These are phyloP conservation scores for Ascochyta koolunga DNA, from an alignment of 2,329 filamentous ascomycete species.

Conservation along the genomic window DNA sequence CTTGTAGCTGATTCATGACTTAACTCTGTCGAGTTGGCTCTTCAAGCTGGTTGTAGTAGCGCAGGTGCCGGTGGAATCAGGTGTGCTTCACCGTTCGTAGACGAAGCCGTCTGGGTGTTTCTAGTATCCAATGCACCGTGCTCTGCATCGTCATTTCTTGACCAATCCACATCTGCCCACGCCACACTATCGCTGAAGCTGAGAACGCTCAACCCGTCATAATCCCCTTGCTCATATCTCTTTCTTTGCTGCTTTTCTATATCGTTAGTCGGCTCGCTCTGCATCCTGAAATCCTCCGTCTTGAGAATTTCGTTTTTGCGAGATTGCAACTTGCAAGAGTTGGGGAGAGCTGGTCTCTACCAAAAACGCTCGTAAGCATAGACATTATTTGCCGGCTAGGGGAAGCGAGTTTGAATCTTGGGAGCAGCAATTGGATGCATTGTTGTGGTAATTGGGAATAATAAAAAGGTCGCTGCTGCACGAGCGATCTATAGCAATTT, in stretches of 20 bases:
- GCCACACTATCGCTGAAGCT: conserved; percentile 3
- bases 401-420: not conserved
- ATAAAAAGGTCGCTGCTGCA: conserved; percentile 4
- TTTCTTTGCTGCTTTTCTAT: not conserved
- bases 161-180: not conserved
- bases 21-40: not conserved
- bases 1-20: not conserved
- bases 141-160: not conserved
- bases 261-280: not conserved
- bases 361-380: conserved; percentile 17
- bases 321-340: not conserved
- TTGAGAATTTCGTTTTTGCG: conserved; percentile 5
- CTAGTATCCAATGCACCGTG: not conserved
- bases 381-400: conserved; percentile 10
- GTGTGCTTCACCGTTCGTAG: not conserved
- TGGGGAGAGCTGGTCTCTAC: not conserved
- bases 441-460: conserved; percentile 1
- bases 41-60: not conserved
- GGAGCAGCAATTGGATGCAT: conserved; percentile 1
- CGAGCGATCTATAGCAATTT: conserved; percentile 24
- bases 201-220: conserved; percentile 3
- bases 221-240: not conserved
- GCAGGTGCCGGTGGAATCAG: conserved; percentile 2
- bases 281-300: conserved; percentile 16
- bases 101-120: not conserved